These are phyloP conservation scores for Aspergillus luchuensis DNA, from an alignment of 2,329 filamentous ascomycete genomes.

Conservation along the genomic window DNA sequence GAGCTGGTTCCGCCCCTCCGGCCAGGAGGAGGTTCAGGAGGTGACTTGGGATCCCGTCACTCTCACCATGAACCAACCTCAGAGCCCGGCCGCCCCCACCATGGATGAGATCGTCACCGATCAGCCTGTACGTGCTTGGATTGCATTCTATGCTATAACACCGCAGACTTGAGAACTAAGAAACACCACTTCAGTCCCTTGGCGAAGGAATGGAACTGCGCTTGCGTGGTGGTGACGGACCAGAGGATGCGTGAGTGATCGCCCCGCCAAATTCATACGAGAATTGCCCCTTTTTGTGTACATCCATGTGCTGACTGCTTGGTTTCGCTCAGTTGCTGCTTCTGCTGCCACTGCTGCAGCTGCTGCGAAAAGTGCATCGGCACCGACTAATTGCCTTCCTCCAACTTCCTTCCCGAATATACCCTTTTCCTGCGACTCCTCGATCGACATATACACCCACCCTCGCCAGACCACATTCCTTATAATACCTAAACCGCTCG, in stretches of 20 bases:
- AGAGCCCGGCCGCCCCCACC: constrained; percentile 4
- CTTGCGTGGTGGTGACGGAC: constrained; percentile 10
- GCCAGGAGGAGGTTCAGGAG: constrained; percentile 4
- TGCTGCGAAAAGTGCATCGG: not conserved
- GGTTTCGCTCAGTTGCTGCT: constrained; percentile 1
- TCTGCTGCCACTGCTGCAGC: constrained; percentile 8
- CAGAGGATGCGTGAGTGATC: constrained; percentile 10
- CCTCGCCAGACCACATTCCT: not conserved
- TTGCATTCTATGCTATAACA: not conserved
- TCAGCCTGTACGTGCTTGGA: constrained; percentile 7
- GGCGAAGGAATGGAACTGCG: constrained; percentile 8
- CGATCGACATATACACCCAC: not conserved
- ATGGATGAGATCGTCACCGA: not conserved
- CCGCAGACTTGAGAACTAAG: not conserved
- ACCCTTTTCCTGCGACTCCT: not conserved
- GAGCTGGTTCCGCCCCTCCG: constrained; percentile 5
- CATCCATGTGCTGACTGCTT: not conserved
- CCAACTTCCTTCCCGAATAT: not conserved
- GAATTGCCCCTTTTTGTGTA: not conserved
- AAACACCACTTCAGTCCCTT: not conserved
- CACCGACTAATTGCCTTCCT: not conserved
- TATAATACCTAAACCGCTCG: not conserved
- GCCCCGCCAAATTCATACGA: not conserved
- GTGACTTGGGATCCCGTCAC: constrained; percentile 6
- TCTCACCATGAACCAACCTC: constrained; percentile 11